phyloP scores from a whole-genome alignment of 164 flowering plant genomes.

The Brasenia schreberi region DNA sequence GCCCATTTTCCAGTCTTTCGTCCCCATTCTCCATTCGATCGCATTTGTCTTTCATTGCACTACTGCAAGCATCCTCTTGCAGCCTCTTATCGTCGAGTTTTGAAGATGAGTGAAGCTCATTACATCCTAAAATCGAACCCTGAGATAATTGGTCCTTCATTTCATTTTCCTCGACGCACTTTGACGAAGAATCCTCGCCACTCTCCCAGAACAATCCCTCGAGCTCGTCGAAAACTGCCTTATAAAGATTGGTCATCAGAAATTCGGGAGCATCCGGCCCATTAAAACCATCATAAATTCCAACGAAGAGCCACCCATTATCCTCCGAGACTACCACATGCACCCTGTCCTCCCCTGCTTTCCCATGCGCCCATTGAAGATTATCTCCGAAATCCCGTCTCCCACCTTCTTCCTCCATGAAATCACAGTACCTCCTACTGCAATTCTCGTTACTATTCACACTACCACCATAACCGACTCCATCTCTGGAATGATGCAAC shows the following conservation, averaged over 20 bases:
- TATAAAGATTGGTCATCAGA: slow-evolving; percentile 83
- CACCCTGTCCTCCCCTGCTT: slow-evolving; percentile 98
- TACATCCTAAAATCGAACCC: not conserved
- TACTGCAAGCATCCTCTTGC: not conserved
- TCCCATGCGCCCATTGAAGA: slow-evolving; percentile 97
- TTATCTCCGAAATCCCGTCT: slow-evolving; percentile 20
- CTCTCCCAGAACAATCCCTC: slow-evolving; percentile 89
- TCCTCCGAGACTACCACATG: slow-evolving; percentile 97
- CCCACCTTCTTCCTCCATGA: not conserved
- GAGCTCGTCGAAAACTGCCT: slow-evolving; percentile 72
- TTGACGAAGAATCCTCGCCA: slow-evolving; percentile 12
- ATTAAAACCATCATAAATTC: slow-evolving; percentile 97
- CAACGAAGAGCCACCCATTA: slow-evolving; percentile 93
- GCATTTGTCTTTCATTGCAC: not conserved
- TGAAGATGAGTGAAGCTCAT: not conserved
- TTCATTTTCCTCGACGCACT: not conserved
- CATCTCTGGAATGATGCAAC: not conserved
- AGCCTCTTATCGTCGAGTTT: not conserved
- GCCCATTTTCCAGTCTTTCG: slow-evolving; percentile 8
- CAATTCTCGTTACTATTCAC: not conserved
- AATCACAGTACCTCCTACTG: not conserved
- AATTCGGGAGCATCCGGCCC: slow-evolving; percentile 99
- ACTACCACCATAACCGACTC: not conserved
- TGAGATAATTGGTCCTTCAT: not conserved
- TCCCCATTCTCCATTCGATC: not conserved